Evolutionary conservation across 257 asterid species (phyloP).

Genomic region (Capsicum chinense): DNA sequence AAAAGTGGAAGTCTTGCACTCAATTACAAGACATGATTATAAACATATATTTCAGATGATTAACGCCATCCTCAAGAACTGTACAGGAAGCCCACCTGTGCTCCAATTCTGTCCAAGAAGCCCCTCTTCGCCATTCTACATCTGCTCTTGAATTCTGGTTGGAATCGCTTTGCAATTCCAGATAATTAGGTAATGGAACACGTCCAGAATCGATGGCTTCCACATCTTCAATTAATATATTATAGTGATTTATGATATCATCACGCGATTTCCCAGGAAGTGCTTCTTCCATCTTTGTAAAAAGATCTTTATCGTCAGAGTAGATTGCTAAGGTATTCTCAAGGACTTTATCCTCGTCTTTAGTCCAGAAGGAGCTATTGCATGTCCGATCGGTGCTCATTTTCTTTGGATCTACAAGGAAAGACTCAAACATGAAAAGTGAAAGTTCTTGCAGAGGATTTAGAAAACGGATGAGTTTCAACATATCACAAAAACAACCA

Average conservation of each 20-base stretch:
- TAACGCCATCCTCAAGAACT: too few relatives aligned
- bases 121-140: slow-evolving; percentile 33
- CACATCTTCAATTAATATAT: slow-evolving; percentile 42
- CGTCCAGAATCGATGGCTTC: slow-evolving; percentile 44
- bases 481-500: slow-evolving; percentile 20
- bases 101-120: slow-evolving; percentile 56
- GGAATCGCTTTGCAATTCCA: not conserved
- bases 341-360: slow-evolving; percentile 54
- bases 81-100: slow-evolving; percentile 40
- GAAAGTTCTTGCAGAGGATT: slow-evolving; percentile 26
- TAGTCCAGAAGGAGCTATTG: slow-evolving; percentile 44
- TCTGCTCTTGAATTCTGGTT: not conserved
- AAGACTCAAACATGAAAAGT: slow-evolving; percentile 36
- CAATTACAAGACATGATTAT: too few relatives aligned
- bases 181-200: not conserved
- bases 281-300: slow-evolving; percentile 46
- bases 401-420: slow-evolving; percentile 26
- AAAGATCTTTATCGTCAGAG: slow-evolving; percentile 32
- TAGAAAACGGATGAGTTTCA: slow-evolving; percentile 28
- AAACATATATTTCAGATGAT: too few relatives aligned
- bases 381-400: slow-evolving; percentile 44
- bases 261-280: slow-evolving; percentile 51
- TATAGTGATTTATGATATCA: slow-evolving; percentile 46
- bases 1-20: too few relatives aligned
- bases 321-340: slow-evolving; percentile 48